Evolutionary conservation across 495 filamentous ascomycete species (phyloP).

Genomic region (Penicillium coprophilum): DNA sequence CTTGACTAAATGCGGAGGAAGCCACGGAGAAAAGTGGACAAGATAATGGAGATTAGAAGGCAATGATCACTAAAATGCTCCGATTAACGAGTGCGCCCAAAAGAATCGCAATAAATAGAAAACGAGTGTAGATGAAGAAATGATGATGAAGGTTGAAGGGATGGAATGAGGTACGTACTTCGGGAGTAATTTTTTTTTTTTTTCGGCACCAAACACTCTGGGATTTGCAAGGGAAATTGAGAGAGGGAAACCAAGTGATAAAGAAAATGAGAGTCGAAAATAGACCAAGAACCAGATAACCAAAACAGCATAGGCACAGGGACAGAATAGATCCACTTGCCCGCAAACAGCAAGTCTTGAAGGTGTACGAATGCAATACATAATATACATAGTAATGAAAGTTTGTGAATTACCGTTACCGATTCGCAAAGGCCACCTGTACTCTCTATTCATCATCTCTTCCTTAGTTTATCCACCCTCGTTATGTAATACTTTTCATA

Average conservation of each 20-base stretch:
- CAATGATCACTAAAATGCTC: slow-evolving; percentile 23
- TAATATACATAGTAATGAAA: no score
- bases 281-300: neutral
- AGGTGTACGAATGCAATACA: neutral
- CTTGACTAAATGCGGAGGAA: slow-evolving; percentile 47
- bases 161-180: slow-evolving; percentile 27
- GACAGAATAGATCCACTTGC: neutral
- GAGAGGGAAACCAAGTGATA: slow-evolving; percentile 8
- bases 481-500: neutral
- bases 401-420: slow-evolving; percentile 6
- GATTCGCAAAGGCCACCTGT: slow-evolving; percentile 25
- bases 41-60: slow-evolving; percentile 18
- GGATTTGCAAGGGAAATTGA: slow-evolving; percentile 9
- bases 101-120: slow-evolving; percentile 18
- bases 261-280: neutral
- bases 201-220: slow-evolving; percentile 8
- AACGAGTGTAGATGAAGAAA: slow-evolving; percentile 39
- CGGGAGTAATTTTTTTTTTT: slow-evolving; percentile 18
- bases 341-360: slow-evolving; percentile 6
- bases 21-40: slow-evolving; percentile 40
- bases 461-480: neutral
- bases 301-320: neutral
- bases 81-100: slow-evolving; percentile 26
- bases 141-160: slow-evolving; percentile 26
- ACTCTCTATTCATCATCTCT: neutral